Percentiles rank a stretch among this genome's conserved stretches.
phyloP scores from a whole-genome alignment of 495 filamentous ascomycete species.

The Daldinia bambusicola region DNA sequence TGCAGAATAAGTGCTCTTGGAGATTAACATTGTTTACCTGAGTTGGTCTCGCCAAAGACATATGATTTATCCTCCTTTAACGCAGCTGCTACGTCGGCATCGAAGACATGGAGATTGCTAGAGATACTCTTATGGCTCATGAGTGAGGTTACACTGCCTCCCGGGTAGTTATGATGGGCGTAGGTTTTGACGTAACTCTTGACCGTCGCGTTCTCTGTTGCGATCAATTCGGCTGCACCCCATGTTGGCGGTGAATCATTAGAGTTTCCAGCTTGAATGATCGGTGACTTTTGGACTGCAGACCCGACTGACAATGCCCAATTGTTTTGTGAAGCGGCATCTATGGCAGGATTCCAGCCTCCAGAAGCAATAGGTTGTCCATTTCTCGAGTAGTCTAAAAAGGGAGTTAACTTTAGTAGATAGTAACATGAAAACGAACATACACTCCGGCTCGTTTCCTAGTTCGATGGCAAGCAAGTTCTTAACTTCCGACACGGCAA shows the following conservation, averaged over 20 bases:
- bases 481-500: conserved; percentile 55
- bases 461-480: conserved; percentile 69
- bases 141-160: conserved; percentile 58
- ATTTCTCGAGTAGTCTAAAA: conserved; percentile 53
- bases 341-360: conserved; percentile 63
- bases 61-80: conserved; percentile 60
- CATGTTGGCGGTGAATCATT: conserved; percentile 62
- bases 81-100: conserved; percentile 61
- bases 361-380: conserved; percentile 64
- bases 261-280: conserved; percentile 70
- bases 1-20: neutral
- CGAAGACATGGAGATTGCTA: conserved; percentile 59
- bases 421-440: conserved; percentile 34
- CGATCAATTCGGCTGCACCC: conserved; percentile 62
- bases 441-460: conserved; percentile 71
- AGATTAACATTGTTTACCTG: conserved; percentile 48
- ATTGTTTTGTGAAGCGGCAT: conserved; percentile 64
- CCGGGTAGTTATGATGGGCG: conserved; percentile 70
- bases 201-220: conserved; percentile 58
- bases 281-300: conserved; percentile 54
- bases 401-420: conserved; percentile 16
- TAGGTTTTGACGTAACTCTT: conserved; percentile 64
- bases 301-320: conserved; percentile 65
- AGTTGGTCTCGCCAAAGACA: conserved; percentile 70
- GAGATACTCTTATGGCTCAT: conserved; percentile 65